Conservation (phyloP, 2,329 filamentous ascomycete species). For the Pseudogymnoascus sp. region DNA sequence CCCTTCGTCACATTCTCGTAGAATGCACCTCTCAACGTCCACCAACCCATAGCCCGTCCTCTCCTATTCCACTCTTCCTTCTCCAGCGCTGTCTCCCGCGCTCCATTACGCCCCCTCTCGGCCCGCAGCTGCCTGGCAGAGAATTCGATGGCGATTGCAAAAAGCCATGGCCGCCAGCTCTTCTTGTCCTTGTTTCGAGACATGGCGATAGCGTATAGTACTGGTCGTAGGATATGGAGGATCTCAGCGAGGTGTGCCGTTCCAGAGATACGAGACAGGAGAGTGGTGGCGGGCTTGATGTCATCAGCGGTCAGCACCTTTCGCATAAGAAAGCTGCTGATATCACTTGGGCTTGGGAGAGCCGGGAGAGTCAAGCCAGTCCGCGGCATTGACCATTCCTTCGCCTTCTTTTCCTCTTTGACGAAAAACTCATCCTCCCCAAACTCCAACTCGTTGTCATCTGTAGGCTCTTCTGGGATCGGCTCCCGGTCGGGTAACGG, state of each 20-base stretch:
- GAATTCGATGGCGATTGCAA: conserved; percentile 78
- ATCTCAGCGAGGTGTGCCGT: conserved; percentile 69
- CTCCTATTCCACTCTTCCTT: conserved; percentile 81
- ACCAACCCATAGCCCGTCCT: conserved; percentile 89
- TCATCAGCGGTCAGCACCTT: conserved; percentile 93
- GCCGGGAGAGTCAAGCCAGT: conserved; percentile 80
- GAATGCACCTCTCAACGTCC: conserved; percentile 91
- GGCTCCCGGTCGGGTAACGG: conserved; percentile 79
- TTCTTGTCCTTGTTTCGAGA: conserved; percentile 59
- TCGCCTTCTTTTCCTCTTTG: conserved; percentile 29
- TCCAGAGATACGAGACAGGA: conserved; percentile 77
- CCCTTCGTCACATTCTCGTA: conserved; percentile 86
- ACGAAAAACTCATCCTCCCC: conserved; percentile 30
- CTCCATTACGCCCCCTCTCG: conserved; percentile 34
- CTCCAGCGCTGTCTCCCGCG: conserved; percentile 75
- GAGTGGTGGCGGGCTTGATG: conserved; percentile 80
- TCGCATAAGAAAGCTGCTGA: conserved; percentile 76
- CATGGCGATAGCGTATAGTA: conserved; percentile 78
- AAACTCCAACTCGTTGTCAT: conserved; percentile 38
- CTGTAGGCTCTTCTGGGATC: conserved; percentile 46
- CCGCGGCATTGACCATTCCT: conserved; percentile 85
- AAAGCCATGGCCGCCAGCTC: conserved; percentile 85
- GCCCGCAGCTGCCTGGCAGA: conserved; percentile 75
- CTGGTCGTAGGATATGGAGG: conserved; percentile 82
- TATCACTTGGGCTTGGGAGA: conserved; percentile 71